Percentiles rank a stretch among this genome's conserved stretches.
These are phyloP conservation scores for Diaporthe sp. DNA, from an alignment of 2,329 filamentous ascomycete genomes.

Conservation along the genomic window DNA sequence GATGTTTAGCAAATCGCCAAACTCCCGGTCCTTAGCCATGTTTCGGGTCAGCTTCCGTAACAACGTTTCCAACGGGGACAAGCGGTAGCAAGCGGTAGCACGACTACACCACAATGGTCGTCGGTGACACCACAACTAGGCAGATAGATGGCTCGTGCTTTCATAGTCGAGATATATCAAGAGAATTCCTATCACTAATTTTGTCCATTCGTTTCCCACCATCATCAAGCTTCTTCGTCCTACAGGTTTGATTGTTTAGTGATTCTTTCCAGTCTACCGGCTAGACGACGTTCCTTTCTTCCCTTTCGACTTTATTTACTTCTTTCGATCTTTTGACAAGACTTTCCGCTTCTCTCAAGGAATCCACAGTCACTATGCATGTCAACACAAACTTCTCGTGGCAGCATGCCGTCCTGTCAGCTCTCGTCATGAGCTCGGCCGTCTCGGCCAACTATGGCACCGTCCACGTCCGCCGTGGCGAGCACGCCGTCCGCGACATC, in stretches of 20 bases:
- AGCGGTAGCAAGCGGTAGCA: background rate
- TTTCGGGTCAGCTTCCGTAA: constrained; percentile 15
- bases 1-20: constrained; percentile 25
- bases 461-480: constrained; percentile 15
- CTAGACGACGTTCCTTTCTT: constrained; percentile 21
- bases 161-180: constrained; percentile 7
- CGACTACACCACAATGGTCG: background rate
- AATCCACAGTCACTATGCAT: constrained; percentile 20
- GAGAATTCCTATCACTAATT: background rate
- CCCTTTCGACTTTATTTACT: background rate
- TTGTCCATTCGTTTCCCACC: background rate
- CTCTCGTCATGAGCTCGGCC: constrained; percentile 28
- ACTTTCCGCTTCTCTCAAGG: background rate
- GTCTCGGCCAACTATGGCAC: constrained; percentile 25
- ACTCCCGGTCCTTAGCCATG: constrained; percentile 10
- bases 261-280: constrained; percentile 11
- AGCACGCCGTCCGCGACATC: constrained; percentile 15
- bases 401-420: constrained; percentile 29
- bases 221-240: constrained; percentile 8
- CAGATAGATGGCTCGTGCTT: constrained; percentile 19
- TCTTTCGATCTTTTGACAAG: constrained; percentile 25
- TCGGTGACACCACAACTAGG: background rate
- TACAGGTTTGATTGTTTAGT: constrained; percentile 23
- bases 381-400: constrained; percentile 6
- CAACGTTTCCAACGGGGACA: constrained; percentile 8